phyloP scores from a whole-genome alignment of 1,139 yeast species.

The Geotrichum restrictum region DNA sequence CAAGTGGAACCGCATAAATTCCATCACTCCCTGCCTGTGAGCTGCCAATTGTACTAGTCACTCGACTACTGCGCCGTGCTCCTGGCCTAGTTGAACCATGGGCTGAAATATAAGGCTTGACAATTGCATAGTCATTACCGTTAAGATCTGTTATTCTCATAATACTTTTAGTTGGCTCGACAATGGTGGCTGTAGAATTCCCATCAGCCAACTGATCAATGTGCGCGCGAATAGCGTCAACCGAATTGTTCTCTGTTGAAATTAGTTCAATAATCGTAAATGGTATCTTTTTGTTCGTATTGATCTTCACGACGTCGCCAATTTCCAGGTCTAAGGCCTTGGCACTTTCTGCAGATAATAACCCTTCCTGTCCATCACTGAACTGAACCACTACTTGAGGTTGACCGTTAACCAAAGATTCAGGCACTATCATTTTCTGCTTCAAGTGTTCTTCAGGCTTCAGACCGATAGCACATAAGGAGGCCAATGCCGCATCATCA shows the following conservation, averaged over 20 bases:
- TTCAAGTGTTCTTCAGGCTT: not conserved
- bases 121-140: constrained; percentile 16
- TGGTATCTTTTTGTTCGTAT: constrained; percentile 1
- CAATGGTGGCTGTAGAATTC: not conserved
- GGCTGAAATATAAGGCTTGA: not conserved
- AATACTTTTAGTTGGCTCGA: not conserved
- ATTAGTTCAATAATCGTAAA: constrained; percentile 10
- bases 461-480: too few relatives aligned
- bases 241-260: not conserved
- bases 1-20: constrained; percentile 20
- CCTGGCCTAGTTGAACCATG: not conserved
- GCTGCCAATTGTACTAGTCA: not conserved
- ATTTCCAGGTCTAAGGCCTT: constrained; percentile 7
- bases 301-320: constrained; percentile 14
- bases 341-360: not conserved
- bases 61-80: not conserved
- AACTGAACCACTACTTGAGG: constrained; percentile 2
- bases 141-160: constrained; percentile 6
- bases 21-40: not conserved
- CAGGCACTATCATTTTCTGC: not conserved
- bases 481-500: not conserved
- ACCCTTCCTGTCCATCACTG: not conserved
- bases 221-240: not conserved
- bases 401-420: not conserved
- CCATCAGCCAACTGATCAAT: not conserved